phyloP scores from a whole-genome alignment of 192 early-diverging fungal species.

The Cetraspora pellucida region DNA sequence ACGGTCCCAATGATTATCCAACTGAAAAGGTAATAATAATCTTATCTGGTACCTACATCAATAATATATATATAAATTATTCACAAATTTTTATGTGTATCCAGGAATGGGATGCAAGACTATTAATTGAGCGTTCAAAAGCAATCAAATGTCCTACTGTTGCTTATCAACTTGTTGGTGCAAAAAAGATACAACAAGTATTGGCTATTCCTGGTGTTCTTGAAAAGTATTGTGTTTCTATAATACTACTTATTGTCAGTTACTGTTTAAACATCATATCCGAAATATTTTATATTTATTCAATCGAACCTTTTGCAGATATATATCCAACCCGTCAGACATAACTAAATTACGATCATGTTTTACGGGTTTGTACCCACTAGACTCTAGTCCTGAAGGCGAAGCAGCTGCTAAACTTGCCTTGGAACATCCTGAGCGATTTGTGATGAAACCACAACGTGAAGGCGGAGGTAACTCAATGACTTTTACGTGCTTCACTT shows the following conservation, averaged over 20 bases:
- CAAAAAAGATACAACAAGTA: constrained; percentile 96
- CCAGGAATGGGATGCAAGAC: constrained; percentile 88
- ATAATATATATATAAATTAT: not conserved
- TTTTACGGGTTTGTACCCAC: constrained; percentile 90
- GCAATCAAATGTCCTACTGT: constrained; percentile 88
- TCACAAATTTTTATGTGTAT: not conserved
- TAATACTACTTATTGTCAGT: not conserved
- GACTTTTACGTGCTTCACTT: not conserved
- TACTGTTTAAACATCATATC: not conserved
- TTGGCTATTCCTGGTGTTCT: constrained; percentile 77
- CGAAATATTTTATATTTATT: not conserved
- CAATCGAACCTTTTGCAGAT: constrained; percentile 39
- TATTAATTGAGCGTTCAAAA: constrained; percentile 79
- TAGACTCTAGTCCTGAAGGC: constrained; percentile 72
- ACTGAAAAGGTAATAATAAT: constrained; percentile 59
- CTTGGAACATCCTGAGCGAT: constrained; percentile 62
- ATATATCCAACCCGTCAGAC: constrained; percentile 45
- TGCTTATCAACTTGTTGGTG: constrained; percentile 91
- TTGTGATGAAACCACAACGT: constrained; percentile 95
- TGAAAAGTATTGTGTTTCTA: constrained; percentile 65
- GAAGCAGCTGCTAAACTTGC: constrained; percentile 67
- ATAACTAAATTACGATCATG: constrained; percentile 63
- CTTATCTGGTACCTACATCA: not conserved
- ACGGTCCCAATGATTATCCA: constrained; percentile 86
- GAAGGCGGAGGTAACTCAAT: constrained; percentile 79